Base-by-base conservation (phyloP, 2,329 filamentous ascomycete species). In the Venturiaceae sp. region DNA sequence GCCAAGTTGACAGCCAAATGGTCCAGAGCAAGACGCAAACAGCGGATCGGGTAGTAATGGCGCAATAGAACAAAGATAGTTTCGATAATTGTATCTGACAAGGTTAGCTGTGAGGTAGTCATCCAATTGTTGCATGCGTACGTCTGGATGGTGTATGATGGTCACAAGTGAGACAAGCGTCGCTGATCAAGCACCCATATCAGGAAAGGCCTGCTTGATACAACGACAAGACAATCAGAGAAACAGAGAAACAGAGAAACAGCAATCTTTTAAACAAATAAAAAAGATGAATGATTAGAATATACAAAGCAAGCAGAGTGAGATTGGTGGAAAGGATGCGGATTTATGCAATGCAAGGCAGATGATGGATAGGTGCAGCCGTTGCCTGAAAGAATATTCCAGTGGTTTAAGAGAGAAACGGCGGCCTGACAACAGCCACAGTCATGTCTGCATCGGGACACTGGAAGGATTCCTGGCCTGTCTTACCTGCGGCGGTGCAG, bases 131-230 rank as follows among this genome's bases (percentile, higher is more conserved):
- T 23, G 52, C 52, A 53, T 53, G 52, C 52, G 52, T 53, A 53
- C 52, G 21, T 37, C 34, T 53, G 30, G 14, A 37, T 53, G 52
- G 52, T 53, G 26, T 53, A n/a, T 21, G n/a, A 13, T 36, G 32
- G 52, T 53, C 52, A 53, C 52, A 53, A n/a, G 32, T 53, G 34
- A 53, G 52, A 53, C 52, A 53, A 53, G 11, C 34, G 34, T 37
- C 34, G 52, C 52, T 14, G 52, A 53, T 53, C 52, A 53, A 53
- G 44, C 44, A 50, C 28, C 44, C 44, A 28, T 1, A 32, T 50
- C 26, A 30, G 26, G 14, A 47, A 50, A 50, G 28, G 44, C 44
- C 23, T n/a, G 23, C 30, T 50, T 50, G 44, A 30, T 50, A 32
- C 23, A 30, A 26, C 13, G 30, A 50, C 44, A n/a, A 19, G 44